phyloP scores from a whole-genome alignment of 2,329 filamentous ascomycete genomes.

The Aspergillus sp. region DNA sequence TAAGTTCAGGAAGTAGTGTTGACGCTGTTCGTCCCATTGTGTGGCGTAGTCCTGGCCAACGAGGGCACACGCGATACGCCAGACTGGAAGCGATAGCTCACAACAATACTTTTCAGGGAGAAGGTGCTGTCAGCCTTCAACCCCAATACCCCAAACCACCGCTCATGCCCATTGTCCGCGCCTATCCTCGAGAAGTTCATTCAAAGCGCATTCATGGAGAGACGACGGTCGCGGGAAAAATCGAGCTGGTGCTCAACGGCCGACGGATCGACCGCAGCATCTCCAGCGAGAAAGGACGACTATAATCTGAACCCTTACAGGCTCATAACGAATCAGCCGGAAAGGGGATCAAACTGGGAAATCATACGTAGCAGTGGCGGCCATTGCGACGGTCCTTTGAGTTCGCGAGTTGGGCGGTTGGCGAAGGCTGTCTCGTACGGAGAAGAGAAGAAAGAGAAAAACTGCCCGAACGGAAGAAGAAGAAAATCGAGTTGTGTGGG shows the following conservation, averaged over 20 bases:
- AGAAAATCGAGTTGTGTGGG: constrained; percentile 35
- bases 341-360: constrained; percentile 35
- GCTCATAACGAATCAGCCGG: constrained; percentile 33
- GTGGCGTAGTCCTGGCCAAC: neutral
- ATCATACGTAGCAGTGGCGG: constrained; percentile 61
- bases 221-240: constrained; percentile 54
- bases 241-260: constrained; percentile 69
- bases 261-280: constrained; percentile 38
- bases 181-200: constrained; percentile 19
- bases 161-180: constrained; percentile 55
- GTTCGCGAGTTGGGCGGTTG: constrained; percentile 40
- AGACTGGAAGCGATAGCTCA: constrained; percentile 35
- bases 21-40: constrained; percentile 37
- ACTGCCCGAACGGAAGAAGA: constrained; percentile 1
- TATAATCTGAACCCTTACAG: constrained; percentile 64
- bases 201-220: constrained; percentile 24
- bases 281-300: constrained; percentile 83
- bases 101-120: constrained; percentile 75
- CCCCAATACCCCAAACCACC: constrained; percentile 70
- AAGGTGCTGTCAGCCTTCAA: constrained; percentile 63
- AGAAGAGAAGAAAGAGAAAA: constrained; percentile 24
- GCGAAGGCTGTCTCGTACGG: constrained; percentile 34
- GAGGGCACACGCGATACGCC: constrained; percentile 14
- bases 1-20: constrained; percentile 54
- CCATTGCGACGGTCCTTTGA: constrained; percentile 53